phyloP scores from a whole-genome alignment of 1,284 basidiomycete species.

The Melanopsichium pennsylvanicum region DNA sequence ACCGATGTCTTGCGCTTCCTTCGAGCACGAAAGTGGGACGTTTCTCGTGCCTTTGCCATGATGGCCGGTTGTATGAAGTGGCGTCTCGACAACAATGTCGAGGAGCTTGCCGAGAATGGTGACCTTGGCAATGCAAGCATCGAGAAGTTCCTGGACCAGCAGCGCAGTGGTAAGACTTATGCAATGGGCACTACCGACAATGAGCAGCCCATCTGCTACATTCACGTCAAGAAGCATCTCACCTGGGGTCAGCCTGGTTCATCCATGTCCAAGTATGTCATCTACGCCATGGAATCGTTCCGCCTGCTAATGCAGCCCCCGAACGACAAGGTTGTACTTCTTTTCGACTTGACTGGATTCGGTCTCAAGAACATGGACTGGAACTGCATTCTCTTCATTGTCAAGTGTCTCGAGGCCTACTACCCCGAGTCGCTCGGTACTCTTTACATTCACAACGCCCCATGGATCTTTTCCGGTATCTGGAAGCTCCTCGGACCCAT shows the following conservation, averaged over 20 bases:
- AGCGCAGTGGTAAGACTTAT: conserved; percentile 64
- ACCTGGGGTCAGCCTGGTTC: conserved; percentile 62
- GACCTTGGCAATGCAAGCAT: conserved; percentile 64
- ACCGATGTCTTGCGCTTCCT: conserved; percentile 65
- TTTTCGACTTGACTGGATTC: conserved; percentile 66
- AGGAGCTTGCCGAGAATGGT: conserved; percentile 64
- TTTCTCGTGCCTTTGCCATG: conserved; percentile 66
- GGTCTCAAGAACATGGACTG: conserved; percentile 63
- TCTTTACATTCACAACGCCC: conserved; percentile 66
- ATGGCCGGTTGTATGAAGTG: conserved; percentile 63
- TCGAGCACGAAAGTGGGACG: conserved; percentile 66
- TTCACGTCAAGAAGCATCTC: conserved; percentile 59
- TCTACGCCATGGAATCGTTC: conserved; percentile 65
- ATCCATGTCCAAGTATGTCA: conserved; percentile 66
- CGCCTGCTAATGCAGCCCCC: conserved; percentile 63
- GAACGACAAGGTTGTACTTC: conserved; percentile 65
- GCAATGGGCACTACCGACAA: conserved; percentile 63
- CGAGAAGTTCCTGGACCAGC: conserved; percentile 66
- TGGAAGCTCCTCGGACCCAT: conserved; percentile 64
- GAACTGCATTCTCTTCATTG: conserved; percentile 56
- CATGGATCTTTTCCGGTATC: conserved; percentile 67
- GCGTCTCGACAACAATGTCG: conserved; percentile 63
- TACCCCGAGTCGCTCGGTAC: conserved; percentile 66
- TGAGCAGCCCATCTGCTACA: conserved; percentile 64
- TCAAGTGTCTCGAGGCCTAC: conserved; percentile 65